Evolutionary conservation across 2,329 filamentous ascomycete genomes (phyloP), one percentile per base, ranked within the genome.

Genomic region (Aspergillus pseudonomiae): DNA sequence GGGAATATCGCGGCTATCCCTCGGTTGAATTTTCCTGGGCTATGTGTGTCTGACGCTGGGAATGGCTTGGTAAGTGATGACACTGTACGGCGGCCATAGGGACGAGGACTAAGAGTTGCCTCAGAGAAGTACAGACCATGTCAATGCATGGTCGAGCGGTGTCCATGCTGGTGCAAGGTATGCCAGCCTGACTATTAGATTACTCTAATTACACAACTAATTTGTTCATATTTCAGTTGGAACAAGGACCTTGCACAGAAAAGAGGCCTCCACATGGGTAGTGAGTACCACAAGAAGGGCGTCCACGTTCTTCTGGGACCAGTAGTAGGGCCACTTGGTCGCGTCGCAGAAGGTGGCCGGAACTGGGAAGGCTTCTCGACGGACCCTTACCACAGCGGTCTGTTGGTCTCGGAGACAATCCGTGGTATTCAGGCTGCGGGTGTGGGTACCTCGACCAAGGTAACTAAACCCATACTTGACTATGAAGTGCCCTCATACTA

Each of bases 331-430:
- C 78, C 76, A 0, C 55, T 77, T 4, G 74, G 75, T 11, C 68
- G 68, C 34, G 24, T 69, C 4, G 65, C 61, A 19, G 69, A 58
- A 10, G 81, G 79, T 19, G 82, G 82, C 2, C 73, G 82, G 3
- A 83, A 82, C 63, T 83, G 79, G 80, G 80, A 83, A 68, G 82
- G 82, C 0, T 85, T 85, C 64, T 78, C 78, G 9, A 74, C 77
- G 9, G 83, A 85, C 66, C 81, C 82, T 0, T 85, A 84, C 64
- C 76, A 82, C 43, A 78, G 76, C 34, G 82, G 80, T 16, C 76
- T 77, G 61, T 75, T 80, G 45, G 79, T 81, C 60, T 70, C 75
- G 45, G 69, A 83, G 67, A 78, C 81, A 4, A 77, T 85, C 45
- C 65, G 73, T 57, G 81, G 82, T 16, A 78, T 83, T 67, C 78